These are phyloP conservation scores for Canavalia gladiata DNA, from an alignment of 306 rosid species.

Conservation along the genomic window DNA sequence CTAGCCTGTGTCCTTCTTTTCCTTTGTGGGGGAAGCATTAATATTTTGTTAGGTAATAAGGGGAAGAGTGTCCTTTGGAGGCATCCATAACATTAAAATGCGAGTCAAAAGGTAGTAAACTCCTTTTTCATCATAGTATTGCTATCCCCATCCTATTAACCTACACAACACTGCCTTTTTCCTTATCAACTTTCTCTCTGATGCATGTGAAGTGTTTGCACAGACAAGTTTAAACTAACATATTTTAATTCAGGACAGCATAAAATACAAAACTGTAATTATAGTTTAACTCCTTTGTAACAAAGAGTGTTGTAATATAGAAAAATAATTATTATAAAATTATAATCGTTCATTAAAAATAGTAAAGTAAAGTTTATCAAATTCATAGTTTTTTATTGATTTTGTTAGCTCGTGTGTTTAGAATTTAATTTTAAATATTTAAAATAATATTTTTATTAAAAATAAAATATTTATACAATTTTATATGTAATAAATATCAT, in stretches of 20 bases:
- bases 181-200: slow-evolving; percentile 7
- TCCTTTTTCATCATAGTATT: not conserved
- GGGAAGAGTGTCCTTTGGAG: not conserved
- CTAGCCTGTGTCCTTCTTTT: too few species aligned
- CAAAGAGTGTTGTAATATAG: not conserved
- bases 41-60: too few species aligned
- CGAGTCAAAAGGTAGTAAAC: slow-evolving; percentile 26
- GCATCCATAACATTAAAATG: slow-evolving; percentile 1
- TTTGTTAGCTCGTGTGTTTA: too few species aligned
- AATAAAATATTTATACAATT: not conserved
- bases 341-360: not conserved
- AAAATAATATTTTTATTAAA: too few species aligned
- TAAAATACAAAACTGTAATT: not conserved
- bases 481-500: not conserved
- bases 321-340: not conserved
- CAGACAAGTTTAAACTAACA: slow-evolving; percentile 16
- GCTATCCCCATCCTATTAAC: not conserved
- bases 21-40: too few species aligned
- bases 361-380: too few species aligned
- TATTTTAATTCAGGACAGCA: slow-evolving; percentile 20
- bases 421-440: too few species aligned
- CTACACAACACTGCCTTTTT: not conserved
- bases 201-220: slow-evolving; percentile 55
- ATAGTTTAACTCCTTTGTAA: not conserved
- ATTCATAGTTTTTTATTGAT: too few species aligned